Percentiles rank a stretch among this genome's conserved stretches.
These are phyloP conservation scores for Aspergillus steynii DNA, from an alignment of 495 filamentous ascomycete genomes.

Conservation along the genomic window DNA sequence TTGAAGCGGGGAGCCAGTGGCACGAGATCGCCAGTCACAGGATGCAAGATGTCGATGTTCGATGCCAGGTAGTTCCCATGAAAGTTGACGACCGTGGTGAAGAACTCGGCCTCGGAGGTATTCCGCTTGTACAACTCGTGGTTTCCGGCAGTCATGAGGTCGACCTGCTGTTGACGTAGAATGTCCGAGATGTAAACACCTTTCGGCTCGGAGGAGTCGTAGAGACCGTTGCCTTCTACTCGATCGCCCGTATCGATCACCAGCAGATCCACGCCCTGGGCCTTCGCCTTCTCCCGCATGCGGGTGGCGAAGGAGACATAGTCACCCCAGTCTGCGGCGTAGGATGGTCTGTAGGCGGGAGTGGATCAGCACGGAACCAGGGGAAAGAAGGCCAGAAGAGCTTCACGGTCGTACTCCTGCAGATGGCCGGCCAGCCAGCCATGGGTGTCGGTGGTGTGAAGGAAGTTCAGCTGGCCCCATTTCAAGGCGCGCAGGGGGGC, in stretches of 20 bases:
- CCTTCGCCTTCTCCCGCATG: slow-evolving; percentile 75
- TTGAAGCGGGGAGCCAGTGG: slow-evolving; percentile 80
- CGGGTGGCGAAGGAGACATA: slow-evolving; percentile 91
- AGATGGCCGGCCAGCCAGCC: slow-evolving; percentile 95
- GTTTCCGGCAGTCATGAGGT: slow-evolving; percentile 87
- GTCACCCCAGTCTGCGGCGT: slow-evolving; percentile 95
- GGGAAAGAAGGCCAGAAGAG: not conserved
- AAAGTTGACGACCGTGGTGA: slow-evolving; percentile 76
- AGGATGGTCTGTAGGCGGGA: slow-evolving; percentile 63
- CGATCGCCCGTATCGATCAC: slow-evolving; percentile 93
- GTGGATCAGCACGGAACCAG: slow-evolving; percentile 12
- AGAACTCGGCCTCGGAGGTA: slow-evolving; percentile 75
- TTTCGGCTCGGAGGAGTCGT: slow-evolving; percentile 84
- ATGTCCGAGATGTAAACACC: slow-evolving; percentile 87
- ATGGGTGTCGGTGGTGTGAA: slow-evolving; percentile 93
- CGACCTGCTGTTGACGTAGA: slow-evolving; percentile 75
- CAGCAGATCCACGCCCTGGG: slow-evolving; percentile 75
- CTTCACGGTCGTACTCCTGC: slow-evolving; percentile 62
- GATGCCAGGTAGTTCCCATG: slow-evolving; percentile 76
- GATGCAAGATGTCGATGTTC: slow-evolving; percentile 86
- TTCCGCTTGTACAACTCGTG: slow-evolving; percentile 88
- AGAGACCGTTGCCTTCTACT: slow-evolving; percentile 95
- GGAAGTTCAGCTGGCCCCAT: slow-evolving; percentile 92
- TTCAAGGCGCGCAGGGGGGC: slow-evolving; percentile 79
- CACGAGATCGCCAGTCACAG: slow-evolving; percentile 63